Evolutionary conservation across 164 flowering plant genomes (phyloP).

Genomic region (Nymphaea thermarum): DNA sequence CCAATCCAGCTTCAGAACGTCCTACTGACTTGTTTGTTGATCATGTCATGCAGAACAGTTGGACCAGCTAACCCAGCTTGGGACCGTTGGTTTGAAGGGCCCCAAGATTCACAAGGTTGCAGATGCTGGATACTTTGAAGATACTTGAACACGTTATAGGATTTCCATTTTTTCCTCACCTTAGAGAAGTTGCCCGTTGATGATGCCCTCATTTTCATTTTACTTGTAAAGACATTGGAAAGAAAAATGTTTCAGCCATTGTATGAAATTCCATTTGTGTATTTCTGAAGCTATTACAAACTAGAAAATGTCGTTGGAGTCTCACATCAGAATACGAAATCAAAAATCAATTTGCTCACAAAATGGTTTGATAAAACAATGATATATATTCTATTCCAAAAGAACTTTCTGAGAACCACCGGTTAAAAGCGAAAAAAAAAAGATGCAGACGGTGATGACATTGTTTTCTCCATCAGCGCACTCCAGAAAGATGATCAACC

Average conservation of each 20-base stretch:
- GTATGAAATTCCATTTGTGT: background rate
- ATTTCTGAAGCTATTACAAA: background rate
- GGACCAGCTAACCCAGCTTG: constrained; percentile 22
- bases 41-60: constrained; percentile 16
- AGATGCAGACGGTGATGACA: too few species aligned
- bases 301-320: background rate
- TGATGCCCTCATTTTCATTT: background rate
- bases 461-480: too few species aligned
- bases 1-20: too few species aligned
- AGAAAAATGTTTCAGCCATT: background rate
- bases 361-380: background rate
- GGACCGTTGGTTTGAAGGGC: constrained; percentile 39
- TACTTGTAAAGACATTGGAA: background rate
- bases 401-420: too few species aligned
- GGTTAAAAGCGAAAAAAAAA: too few species aligned
- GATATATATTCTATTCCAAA: too few species aligned
- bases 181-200: background rate
- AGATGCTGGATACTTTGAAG: constrained; percentile 21
- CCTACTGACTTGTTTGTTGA: background rate
- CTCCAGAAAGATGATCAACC: too few species aligned
- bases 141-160: background rate
- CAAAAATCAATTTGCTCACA: background rate
- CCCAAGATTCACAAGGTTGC: constrained; percentile 20
- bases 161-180: background rate
- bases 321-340: background rate